These are phyloP conservation scores for Fraxinus albicans DNA, from an alignment of 305 asterid genomes.

Conservation along the genomic window DNA sequence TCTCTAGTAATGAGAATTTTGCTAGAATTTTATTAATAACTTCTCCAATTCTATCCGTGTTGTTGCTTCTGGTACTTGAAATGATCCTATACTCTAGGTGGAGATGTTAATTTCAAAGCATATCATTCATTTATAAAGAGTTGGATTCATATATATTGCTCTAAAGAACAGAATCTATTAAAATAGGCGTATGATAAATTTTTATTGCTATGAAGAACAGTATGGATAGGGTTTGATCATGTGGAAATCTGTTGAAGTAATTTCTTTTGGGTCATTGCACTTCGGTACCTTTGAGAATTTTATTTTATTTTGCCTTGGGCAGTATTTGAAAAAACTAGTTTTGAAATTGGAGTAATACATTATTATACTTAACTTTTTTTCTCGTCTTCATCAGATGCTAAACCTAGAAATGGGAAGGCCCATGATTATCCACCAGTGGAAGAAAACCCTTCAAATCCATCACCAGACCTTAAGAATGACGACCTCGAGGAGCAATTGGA, in stretches of 20 bases:
- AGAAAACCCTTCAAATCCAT: slow-evolving; percentile 47
- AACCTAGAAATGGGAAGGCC: slow-evolving; percentile 54
- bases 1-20: not conserved
- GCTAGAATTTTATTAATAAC: not conserved
- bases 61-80: not conserved
- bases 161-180: not conserved
- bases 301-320: not conserved
- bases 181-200: not conserved
- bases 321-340: not conserved
- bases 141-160: not conserved
- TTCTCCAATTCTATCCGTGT: not conserved
- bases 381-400: slow-evolving; percentile 50
- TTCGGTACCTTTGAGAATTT: not conserved
- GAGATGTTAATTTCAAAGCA: not conserved
- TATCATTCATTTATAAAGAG: not conserved
- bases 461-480: slow-evolving; percentile 55
- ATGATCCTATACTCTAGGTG: not conserved
- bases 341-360: not conserved
- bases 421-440: slow-evolving; percentile 43
- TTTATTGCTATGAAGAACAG: not conserved
- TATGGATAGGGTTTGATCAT: not conserved
- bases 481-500: slow-evolving; percentile 73
- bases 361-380: slow-evolving; percentile 11
- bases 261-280: not conserved
- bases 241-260: slow-evolving; percentile 1